These are phyloP conservation scores for Trichoderma endophyticum DNA, from an alignment of 2,329 filamentous ascomycete genomes.

Conservation along the genomic window DNA sequence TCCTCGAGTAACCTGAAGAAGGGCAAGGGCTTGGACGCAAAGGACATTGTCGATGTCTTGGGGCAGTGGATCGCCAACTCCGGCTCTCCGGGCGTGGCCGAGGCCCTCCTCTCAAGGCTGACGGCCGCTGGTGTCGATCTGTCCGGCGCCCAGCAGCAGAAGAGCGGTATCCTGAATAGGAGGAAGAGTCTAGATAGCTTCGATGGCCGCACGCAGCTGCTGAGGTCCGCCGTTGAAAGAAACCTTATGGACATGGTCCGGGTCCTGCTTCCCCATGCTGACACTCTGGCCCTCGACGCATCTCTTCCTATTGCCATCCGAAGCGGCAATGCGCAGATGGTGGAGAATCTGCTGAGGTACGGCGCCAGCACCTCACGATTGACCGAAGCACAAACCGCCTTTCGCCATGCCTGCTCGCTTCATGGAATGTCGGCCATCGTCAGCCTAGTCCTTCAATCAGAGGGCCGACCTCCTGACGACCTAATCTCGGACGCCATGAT, in stretches of 20 bases:
- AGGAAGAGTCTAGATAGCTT: constrained; percentile 49
- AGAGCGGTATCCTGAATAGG: constrained; percentile 46
- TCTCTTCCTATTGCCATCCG: constrained; percentile 49
- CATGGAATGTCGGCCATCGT: constrained; percentile 47
- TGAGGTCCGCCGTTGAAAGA: constrained; percentile 50
- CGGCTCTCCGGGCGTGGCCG: constrained; percentile 54
- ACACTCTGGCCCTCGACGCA: constrained; percentile 47
- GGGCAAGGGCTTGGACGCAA: constrained; percentile 51
- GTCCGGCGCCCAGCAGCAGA: constrained; percentile 47
- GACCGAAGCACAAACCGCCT: constrained; percentile 50
- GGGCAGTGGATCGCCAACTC: constrained; percentile 46
- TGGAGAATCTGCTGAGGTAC: constrained; percentile 48
- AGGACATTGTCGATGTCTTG: constrained; percentile 52
- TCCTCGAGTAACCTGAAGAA: constrained; percentile 40
- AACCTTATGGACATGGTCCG: constrained; percentile 52
- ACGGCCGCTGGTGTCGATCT: constrained; percentile 49
- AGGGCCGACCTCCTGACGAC: constrained; percentile 42
- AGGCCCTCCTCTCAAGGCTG: constrained; percentile 52
- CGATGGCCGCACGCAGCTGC: constrained; percentile 47
- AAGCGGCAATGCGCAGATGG: constrained; percentile 40
- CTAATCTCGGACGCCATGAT: constrained; percentile 50
- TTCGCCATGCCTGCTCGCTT: constrained; percentile 48
- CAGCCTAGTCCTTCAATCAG: constrained; percentile 47
- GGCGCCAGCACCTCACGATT: constrained; percentile 49
- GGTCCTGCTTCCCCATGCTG: constrained; percentile 52